Percentiles rank a stretch among this genome's conserved stretches.
Conservation (phyloP, 139 green algal species). For the Chlamydomonas schloesseri region DNA sequence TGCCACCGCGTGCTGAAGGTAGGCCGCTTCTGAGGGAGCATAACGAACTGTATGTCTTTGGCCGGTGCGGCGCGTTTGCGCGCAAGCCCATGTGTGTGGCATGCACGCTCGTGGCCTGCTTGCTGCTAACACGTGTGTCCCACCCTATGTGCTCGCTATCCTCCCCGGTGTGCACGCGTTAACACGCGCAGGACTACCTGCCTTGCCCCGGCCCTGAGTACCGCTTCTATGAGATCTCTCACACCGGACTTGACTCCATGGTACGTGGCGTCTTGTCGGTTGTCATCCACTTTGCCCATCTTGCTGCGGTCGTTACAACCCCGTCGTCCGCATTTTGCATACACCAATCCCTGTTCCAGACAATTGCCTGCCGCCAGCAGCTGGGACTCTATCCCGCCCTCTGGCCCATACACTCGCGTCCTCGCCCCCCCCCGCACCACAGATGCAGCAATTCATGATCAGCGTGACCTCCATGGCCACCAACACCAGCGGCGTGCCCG, state of each 20-base stretch:
- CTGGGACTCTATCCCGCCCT: too few species aligned
- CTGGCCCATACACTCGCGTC: too few species aligned
- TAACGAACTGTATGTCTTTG: too few species aligned
- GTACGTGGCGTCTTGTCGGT: too few species aligned
- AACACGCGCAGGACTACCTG: background rate
- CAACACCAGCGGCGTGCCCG: background rate
- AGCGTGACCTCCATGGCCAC: background rate
- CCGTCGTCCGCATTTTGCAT: too few species aligned
- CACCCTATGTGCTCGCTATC: background rate
- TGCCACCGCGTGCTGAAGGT: background rate
- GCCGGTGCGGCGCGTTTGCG: too few species aligned
- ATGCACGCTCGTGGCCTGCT: background rate
- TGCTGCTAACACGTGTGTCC: background rate
- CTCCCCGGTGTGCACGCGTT: background rate
- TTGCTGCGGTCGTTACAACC: too few species aligned
- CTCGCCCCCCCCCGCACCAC: too few species aligned
- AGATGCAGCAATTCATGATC: slow-evolving; percentile 31
- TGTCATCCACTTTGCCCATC: background rate
- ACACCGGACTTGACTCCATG: background rate
- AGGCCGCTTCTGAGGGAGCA: too few species aligned
- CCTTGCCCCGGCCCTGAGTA: background rate
- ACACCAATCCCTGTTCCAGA: too few species aligned
- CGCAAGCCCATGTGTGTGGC: too few species aligned
- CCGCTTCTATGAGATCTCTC: background rate
- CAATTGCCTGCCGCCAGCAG: too few species aligned